Evolutionary conservation across 2,329 filamentous ascomycete genomes (phyloP).

Genomic region (Botrytis medusae): DNA sequence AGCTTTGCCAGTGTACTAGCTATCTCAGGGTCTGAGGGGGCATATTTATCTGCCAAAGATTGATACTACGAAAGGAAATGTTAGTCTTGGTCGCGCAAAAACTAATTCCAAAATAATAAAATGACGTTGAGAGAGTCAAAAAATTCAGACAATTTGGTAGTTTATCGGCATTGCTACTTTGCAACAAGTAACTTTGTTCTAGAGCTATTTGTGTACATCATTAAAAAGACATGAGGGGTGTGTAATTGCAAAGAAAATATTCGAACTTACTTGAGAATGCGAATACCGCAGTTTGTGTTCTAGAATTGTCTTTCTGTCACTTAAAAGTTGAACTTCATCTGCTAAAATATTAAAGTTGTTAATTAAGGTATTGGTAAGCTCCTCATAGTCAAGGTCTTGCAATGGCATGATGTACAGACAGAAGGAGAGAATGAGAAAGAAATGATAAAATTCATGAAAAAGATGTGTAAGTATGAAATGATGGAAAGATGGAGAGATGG

Average conservation of each 20-base stretch:
- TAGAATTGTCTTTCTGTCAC: constrained; percentile 63
- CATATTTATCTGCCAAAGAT: constrained; percentile 66
- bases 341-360: constrained; percentile 65
- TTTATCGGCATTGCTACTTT: constrained; percentile 60
- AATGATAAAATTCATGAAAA: background rate
- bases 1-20: constrained; percentile 65
- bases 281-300: constrained; percentile 67
- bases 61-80: constrained; percentile 53
- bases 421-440: constrained; percentile 10
- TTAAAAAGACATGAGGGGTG: constrained; percentile 26
- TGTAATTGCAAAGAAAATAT: constrained; percentile 13
- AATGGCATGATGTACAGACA: constrained; percentile 34
- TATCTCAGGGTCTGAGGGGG: constrained; percentile 60
- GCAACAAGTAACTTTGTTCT: constrained; percentile 66
- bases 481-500: background rate
- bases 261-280: constrained; percentile 60
- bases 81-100: constrained; percentile 32
- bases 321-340: constrained; percentile 62
- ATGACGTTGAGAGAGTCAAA: constrained; percentile 35
- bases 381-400: constrained; percentile 37
- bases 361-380: constrained; percentile 56
- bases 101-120: constrained; percentile 20
- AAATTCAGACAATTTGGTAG: constrained; percentile 51
- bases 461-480: background rate
- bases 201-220: constrained; percentile 69